A percentile compares a stretch with the other conserved stretches of the same genome.
Evolutionary conservation across 495 filamentous ascomycete species (phyloP).

Genomic region (Daldinia grandis): DNA sequence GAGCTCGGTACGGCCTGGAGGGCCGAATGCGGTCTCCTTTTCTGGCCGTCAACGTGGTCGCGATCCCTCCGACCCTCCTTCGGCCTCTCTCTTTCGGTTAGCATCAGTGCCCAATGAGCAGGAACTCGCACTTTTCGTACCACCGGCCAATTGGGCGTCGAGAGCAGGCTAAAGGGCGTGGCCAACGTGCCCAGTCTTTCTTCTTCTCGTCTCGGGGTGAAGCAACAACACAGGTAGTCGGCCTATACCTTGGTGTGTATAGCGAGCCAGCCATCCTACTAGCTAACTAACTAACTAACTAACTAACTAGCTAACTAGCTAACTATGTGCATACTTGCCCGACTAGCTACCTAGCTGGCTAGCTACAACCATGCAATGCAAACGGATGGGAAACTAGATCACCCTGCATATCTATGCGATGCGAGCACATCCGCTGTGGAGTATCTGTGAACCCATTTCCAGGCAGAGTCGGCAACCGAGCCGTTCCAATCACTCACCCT

Average conservation of each 20-base stretch:
- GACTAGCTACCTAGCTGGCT: conserved; percentile 23
- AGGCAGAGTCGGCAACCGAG: conserved; percentile 42
- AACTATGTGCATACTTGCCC: conserved; percentile 13
- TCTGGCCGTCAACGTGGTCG: conserved; percentile 40
- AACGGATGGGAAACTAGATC: conserved; percentile 37
- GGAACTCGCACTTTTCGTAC: conserved; percentile 26
- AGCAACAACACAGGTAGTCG: conserved; percentile 12
- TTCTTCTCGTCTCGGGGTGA: conserved; percentile 9
- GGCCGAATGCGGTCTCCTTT: conserved; percentile 42
- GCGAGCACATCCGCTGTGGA: conserved; percentile 46
- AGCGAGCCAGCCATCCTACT: conserved; percentile 12
- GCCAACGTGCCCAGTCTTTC: conserved; percentile 19
- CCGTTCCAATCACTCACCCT: conserved; percentile 43
- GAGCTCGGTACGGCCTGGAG: conserved; percentile 39
- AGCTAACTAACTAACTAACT: conserved; percentile 13
- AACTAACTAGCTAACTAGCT: conserved; percentile 17
- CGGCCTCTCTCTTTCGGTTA: conserved; percentile 34
- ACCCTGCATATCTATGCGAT: conserved; percentile 43
- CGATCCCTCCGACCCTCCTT: conserved; percentile 27
- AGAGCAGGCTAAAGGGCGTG: conserved; percentile 21
- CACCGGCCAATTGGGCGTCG: conserved; percentile 42
- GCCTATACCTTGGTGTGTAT: conserved; percentile 6
- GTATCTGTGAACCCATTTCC: conserved; percentile 38
- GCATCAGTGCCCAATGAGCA: conserved; percentile 44
- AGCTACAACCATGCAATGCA: conserved; percentile 40